Evolutionary conservation across 2,329 filamentous ascomycete genomes (phyloP).

Genomic region (Cytospora mali): DNA sequence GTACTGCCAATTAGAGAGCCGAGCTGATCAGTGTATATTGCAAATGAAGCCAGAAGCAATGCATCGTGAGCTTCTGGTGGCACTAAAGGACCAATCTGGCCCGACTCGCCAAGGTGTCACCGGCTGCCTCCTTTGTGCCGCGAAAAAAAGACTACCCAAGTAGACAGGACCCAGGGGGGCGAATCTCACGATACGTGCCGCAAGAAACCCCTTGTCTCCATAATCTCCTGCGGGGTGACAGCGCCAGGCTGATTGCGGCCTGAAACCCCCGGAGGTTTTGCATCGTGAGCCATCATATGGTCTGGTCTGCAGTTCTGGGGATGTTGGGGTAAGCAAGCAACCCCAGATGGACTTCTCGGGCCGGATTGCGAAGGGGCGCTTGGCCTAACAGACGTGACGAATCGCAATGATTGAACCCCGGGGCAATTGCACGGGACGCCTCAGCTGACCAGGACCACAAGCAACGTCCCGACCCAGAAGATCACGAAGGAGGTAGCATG

Average conservation of each 20-base stretch:
- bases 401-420: neutral
- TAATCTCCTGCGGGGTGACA: neutral
- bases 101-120: slow-evolving; percentile 16
- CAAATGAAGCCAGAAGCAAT: slow-evolving; percentile 23
- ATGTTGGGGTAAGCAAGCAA: neutral
- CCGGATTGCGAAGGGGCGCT: neutral
- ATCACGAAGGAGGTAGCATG: neutral
- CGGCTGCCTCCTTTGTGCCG: slow-evolving; percentile 16
- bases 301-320: neutral
- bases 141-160: neutral
- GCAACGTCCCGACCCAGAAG: slow-evolving; percentile 3
- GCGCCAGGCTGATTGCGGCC: slow-evolving; percentile 3
- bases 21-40: slow-evolving; percentile 19
- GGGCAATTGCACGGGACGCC: neutral
- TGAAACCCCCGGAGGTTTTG: slow-evolving; percentile 2
- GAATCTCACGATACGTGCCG: neutral
- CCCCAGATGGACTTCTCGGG: neutral
- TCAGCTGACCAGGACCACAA: slow-evolving; percentile 9
- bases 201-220: neutral
- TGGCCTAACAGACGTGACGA: neutral
- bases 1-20: slow-evolving; percentile 1
- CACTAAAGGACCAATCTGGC: slow-evolving; percentile 22
- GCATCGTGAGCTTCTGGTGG: slow-evolving; percentile 21
- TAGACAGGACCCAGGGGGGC: neutral
- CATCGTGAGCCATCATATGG: neutral